Evolutionary conservation across 2,329 filamentous ascomycete species (phyloP), one percentile per base, ranked within the genome.

Genomic region (Zalaria sp.): DNA sequence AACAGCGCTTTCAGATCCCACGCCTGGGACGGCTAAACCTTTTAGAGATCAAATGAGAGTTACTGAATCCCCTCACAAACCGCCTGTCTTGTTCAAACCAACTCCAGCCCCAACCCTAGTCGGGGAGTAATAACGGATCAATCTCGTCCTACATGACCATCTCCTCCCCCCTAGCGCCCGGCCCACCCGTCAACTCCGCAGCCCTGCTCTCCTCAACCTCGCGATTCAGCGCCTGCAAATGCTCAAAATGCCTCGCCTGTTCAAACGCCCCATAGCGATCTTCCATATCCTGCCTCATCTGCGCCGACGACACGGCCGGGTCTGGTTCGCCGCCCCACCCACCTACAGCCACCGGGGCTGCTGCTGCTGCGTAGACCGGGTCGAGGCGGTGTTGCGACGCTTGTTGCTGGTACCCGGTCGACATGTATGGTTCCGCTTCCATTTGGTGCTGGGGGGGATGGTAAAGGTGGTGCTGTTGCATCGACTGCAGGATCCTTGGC

Each of bases 391-490:
- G 66, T 3, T 61, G 63, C 18, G 18, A 18, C 2, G 68, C 69
- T 42, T 69, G 63, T 51, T 81, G 48, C 29, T 72, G 47, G 79
- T 76, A 53, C 9, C 87, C 87, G 5, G 77, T 80, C 38, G 75
- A 60, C 74, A 94, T 93, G 61, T 94, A 94, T 0, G 86, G 86
- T 60, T 93, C 85, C 34, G 74, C 76, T 46, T 74, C 69, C 37
- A 59, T 47, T 39, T 32, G 29, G 29, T 32, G 7, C n/a, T 7
- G n/a, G 29, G n/a, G 6, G 43, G 38, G 43, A 43, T 43, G 45
- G 37, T 29, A 27, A 37, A 26, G 7, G 25, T 29, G 27, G 27
- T 28, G 37, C 27, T 38, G 11, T 11, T 25, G 18, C 36, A 35
- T 18, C 4, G 34, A 29, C 7, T 32, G 29, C 7, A 32, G n/a